Percentiles rank a stretch among this genome's conserved stretches.
Conservation (phyloP, 225 moss, liverwort and hornwort species). For the Climacium dendroides region DNA sequence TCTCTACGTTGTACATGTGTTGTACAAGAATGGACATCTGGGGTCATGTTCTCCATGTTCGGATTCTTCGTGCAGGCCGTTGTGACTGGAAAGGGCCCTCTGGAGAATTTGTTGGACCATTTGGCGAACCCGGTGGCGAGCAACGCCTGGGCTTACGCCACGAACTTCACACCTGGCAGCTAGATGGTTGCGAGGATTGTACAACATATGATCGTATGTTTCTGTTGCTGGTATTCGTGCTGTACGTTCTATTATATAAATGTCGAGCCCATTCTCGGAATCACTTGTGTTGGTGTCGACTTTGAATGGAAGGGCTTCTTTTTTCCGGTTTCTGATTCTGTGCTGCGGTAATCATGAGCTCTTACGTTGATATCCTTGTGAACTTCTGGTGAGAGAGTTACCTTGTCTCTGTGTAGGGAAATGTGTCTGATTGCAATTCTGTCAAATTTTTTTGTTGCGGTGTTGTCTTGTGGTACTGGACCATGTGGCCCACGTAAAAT, state of each 20-base stretch:
- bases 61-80: constrained; percentile 58
- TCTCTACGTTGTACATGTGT: no score
- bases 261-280: background rate
- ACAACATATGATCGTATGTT: background rate
- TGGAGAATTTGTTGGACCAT: constrained; percentile 31
- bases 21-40: constrained; percentile 21
- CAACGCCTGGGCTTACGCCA: constrained; percentile 42
- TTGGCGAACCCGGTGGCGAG: constrained; percentile 13
- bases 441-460: background rate
- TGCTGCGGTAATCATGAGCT: background rate
- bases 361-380: background rate
- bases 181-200: background rate
- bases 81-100: constrained; percentile 45
- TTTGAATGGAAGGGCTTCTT: background rate
- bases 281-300: background rate
- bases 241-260: background rate
- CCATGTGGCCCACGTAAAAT: background rate
- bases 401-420: background rate
- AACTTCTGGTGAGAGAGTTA: background rate
- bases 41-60: constrained; percentile 36
- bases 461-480: background rate
- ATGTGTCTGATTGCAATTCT: background rate
- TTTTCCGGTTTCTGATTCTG: background rate
- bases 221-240: background rate
- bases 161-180: constrained; percentile 30